Conservation (phyloP, 495 filamentous ascomycete genomes). For the Entonaema liquescens region DNA sequence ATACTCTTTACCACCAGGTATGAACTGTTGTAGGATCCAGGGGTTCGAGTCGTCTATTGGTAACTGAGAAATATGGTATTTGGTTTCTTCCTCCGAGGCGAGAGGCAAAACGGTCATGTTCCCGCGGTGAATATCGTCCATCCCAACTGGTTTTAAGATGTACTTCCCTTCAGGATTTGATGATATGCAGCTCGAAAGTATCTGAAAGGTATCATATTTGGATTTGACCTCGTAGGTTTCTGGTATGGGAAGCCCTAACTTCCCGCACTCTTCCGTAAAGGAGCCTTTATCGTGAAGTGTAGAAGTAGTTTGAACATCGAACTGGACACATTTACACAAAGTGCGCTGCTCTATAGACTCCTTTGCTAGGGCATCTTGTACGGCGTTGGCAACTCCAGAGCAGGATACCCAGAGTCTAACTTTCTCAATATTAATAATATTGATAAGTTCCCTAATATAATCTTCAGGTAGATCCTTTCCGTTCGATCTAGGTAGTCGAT, state of each 20-base stretch:
- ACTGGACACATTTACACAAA: slow-evolving; percentile 67
- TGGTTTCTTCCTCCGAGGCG: slow-evolving; percentile 61
- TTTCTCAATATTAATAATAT: slow-evolving; percentile 66
- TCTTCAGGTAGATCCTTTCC: slow-evolving; percentile 24
- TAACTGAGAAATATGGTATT: slow-evolving; percentile 61
- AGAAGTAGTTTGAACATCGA: slow-evolving; percentile 47
- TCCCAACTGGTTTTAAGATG: slow-evolving; percentile 67
- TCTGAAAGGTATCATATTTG: slow-evolving; percentile 58
- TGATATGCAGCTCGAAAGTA: slow-evolving; percentile 51
- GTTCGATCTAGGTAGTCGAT: slow-evolving; percentile 56
- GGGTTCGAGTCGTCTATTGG: slow-evolving; percentile 64
- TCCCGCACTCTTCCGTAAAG: slow-evolving; percentile 64
- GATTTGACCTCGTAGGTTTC: slow-evolving; percentile 67
- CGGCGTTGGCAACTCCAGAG: slow-evolving; percentile 65
- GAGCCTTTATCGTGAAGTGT: slow-evolving; percentile 65
- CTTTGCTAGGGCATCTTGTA: slow-evolving; percentile 72
- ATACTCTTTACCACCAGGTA: slow-evolving; percentile 67
- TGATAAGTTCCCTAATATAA: slow-evolving; percentile 57
- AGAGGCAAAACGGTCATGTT: slow-evolving; percentile 66
- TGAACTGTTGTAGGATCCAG: slow-evolving; percentile 75
- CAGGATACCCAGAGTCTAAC: slow-evolving; percentile 80
- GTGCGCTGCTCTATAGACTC: slow-evolving; percentile 67
- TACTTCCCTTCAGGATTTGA: slow-evolving; percentile 54
- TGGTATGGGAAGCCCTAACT: slow-evolving; percentile 64
- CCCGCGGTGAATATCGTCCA: slow-evolving; percentile 55